Evolutionary conservation across 192 early-diverging fungal species (phyloP), one percentile per base, ranked within the genome.

Genomic region (Coemansia reversa): DNA sequence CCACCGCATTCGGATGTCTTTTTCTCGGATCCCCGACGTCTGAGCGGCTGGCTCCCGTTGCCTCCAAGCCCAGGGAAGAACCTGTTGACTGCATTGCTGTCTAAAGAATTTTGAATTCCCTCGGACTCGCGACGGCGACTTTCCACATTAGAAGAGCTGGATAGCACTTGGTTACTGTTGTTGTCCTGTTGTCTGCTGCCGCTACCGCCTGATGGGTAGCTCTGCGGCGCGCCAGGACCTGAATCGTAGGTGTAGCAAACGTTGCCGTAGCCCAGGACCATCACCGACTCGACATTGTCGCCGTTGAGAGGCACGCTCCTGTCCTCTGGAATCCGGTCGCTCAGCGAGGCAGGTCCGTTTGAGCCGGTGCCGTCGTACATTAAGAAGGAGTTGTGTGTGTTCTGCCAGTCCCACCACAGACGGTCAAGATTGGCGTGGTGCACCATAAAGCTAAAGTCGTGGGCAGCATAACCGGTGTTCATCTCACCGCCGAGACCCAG

Each of bases 341-440:
- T 58, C 20, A 82, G 63, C 25, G 67, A 56, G 0, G 75, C 72
- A 0, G 72, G 58, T 23, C 67, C 62, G 33, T 66, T 66, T 7
- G 61, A 49, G 22, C 70, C 71, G 14, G 62, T 60, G 19, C 80
- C 75, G 42, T 82, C 80, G 48, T 77, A 74, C 62, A 66, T 72
- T 19, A 69, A 9, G 56, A 65, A 82, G 32, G 58, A 39, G 39
- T 60, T 54, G 53, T 79, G 67, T 1, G 33, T 53, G 69, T 72
- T 77, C 60, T 84, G 83, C 83, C 83, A 84, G 65, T 81, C 75
- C 66, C 67, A 70, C 83, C 83, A 84, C 72, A 84, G 67, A 18
- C 73, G 66, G 59, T 84, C 83, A 11, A 84, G 52, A 33, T 78
- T 78, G 25, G 83, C 71, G 39, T 84, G 83, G 32, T 82, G 80